Conservation (phyloP, 1,284 basidiomycete genomes). For the Laetiporus sulphureus region DNA sequence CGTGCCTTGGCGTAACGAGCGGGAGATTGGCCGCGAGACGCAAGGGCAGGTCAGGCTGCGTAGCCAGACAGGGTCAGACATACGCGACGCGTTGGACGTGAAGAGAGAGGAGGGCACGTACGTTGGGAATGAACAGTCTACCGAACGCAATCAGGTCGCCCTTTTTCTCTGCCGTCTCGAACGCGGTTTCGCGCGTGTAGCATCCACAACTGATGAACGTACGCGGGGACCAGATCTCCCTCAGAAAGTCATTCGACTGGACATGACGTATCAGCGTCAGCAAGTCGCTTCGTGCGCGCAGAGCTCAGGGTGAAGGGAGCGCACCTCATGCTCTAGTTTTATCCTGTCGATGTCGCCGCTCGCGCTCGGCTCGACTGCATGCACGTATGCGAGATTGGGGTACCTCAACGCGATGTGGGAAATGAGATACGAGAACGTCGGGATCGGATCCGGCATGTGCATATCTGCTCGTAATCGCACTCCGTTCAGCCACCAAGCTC, state of each 20-base stretch:
- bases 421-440: constrained; percentile 28
- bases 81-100: background rate
- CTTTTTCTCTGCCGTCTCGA: constrained; percentile 23
- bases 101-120: constrained; percentile 15
- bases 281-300: background rate
- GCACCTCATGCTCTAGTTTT: constrained; percentile 8
- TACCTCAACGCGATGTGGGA: constrained; percentile 20
- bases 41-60: constrained; percentile 43
- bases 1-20: constrained; percentile 15
- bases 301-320: background rate
- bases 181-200: constrained; percentile 23
- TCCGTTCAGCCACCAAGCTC: background rate
- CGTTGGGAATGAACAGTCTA: constrained; percentile 40
- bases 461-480: constrained; percentile 17
- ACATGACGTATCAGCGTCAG: too few relatives aligned
- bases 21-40: constrained; percentile 27
- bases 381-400: constrained; percentile 42
- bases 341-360: constrained; percentile 6
- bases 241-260: constrained; percentile 28
- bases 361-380: constrained; percentile 32
- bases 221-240: constrained; percentile 26
- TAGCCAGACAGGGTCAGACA: constrained; percentile 15
- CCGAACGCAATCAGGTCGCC: constrained; percentile 41
- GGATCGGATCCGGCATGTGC: constrained; percentile 32
- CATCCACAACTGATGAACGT: constrained; percentile 33